Conservation (phyloP, 2,329 filamentous ascomycete species). For the Septoria linicola region DNA sequence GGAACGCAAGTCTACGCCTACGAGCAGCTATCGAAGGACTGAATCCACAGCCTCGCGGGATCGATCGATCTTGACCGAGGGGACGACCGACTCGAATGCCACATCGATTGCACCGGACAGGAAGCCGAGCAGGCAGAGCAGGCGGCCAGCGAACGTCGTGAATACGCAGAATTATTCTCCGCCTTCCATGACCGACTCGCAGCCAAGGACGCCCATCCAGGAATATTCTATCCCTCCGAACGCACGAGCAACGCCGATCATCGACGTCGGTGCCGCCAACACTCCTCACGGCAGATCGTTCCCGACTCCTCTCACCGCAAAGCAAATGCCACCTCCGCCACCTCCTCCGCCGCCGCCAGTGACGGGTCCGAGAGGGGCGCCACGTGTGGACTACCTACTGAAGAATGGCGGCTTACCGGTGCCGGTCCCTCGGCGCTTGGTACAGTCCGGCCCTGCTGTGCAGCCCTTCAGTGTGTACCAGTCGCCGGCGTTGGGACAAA, state of each 20-base stretch:
- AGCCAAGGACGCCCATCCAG: constrained; percentile 47
- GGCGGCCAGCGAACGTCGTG: constrained; percentile 23
- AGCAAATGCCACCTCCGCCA: constrained; percentile 49
- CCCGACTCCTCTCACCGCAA: constrained; percentile 32
- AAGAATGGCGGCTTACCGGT: constrained; percentile 80
- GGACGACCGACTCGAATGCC: constrained; percentile 47
- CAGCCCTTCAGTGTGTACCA: constrained; percentile 59
- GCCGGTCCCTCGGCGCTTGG: constrained; percentile 69
- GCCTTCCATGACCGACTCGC: constrained; percentile 45
- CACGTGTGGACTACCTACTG: constrained; percentile 86
- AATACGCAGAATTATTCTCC: constrained; percentile 42
- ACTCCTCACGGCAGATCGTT: constrained; percentile 42
- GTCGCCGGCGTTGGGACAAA: constrained; percentile 51
- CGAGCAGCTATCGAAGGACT: constrained; percentile 39
- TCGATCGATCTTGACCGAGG: constrained; percentile 43
- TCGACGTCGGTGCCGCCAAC: constrained; percentile 48
- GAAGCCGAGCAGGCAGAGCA: constrained; percentile 36
- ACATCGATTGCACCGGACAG: constrained; percentile 47
- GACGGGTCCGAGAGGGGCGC: constrained; percentile 63
- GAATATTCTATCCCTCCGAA: constrained; percentile 40
- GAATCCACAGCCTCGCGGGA: constrained; percentile 33
- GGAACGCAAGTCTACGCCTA: constrained; percentile 41
- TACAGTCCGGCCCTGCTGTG: constrained; percentile 60
- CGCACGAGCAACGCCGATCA: constrained; percentile 40
- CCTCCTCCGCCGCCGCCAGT: constrained; percentile 75